Conservation (phyloP, 176 grass and related monocot species). For the Echinochloa phyllopogon region DNA sequence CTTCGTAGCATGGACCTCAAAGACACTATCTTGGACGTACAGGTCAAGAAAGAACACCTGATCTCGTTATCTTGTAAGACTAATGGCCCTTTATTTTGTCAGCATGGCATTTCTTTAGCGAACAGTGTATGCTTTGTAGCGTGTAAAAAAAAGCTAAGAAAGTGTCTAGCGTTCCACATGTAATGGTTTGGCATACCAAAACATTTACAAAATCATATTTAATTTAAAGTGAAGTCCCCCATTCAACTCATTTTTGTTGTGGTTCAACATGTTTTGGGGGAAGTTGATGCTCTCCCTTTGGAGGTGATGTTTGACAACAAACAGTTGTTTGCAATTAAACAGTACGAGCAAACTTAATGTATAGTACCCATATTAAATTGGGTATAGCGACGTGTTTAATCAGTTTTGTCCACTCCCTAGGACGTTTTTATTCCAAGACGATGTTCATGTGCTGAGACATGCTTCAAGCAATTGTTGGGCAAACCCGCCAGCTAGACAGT, state of each 20-base stretch:
- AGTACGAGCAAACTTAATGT: not conserved
- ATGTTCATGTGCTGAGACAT: not conserved
- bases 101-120: not conserved
- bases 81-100: not conserved
- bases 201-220: no score
- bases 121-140: no score
- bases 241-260: no score
- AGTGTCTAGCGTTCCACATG: no score
- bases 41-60: slow-evolving; percentile 6
- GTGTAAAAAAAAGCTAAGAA: no score
- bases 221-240: no score
- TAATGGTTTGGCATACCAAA: no score
- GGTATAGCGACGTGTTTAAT: not conserved
- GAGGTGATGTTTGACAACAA: not conserved
- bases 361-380: not conserved
- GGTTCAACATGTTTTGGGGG: no score
- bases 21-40: not conserved
- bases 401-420: not conserved
- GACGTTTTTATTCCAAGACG: not conserved
- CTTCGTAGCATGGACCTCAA: not conserved
- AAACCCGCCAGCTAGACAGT: no score
- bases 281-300: no score
- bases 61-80: not conserved
- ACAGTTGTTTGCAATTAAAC: not conserved
- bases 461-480: not conserved